Percentiles rank a stretch among this genome's conserved stretches.
Evolutionary conservation across 108 stramenopile species (phyloP).

Genomic region (Craspedostauros australis): DNA sequence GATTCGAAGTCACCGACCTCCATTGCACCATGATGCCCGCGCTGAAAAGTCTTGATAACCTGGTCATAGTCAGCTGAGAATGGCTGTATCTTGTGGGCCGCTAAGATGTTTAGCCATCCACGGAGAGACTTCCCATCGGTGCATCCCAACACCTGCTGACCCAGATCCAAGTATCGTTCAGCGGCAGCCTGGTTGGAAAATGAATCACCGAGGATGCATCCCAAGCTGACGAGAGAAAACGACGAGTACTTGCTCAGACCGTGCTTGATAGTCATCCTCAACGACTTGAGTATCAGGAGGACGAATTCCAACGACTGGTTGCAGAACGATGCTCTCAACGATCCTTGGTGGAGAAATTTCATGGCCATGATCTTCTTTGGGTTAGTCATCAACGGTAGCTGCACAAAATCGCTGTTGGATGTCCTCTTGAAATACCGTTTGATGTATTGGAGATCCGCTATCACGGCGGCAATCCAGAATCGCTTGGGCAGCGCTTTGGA

Average conservation of each 20-base stretch:
- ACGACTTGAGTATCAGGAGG: background rate
- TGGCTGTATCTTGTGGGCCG: background rate
- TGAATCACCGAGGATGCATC: constrained; percentile 1
- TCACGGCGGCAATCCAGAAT: too few relatives aligned
- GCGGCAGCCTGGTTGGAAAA: constrained; percentile 5
- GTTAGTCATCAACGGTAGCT: constrained; percentile 1
- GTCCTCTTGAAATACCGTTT: constrained; percentile 7
- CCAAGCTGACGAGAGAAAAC: constrained; percentile 1
- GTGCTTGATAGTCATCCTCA: constrained; percentile 4
- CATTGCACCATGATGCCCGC: constrained; percentile 4
- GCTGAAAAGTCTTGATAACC: background rate
- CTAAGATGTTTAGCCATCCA: constrained; percentile 1
- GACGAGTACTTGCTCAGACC: background rate
- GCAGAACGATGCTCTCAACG: background rate
- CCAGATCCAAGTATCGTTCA: background rate
- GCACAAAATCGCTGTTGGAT: constrained; percentile 2
- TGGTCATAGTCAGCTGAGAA: background rate
- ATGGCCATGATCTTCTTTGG: background rate
- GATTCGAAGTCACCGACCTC: constrained; percentile 14
- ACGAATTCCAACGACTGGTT: background rate
- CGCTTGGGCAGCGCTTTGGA: background rate
- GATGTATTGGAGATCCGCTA: constrained; percentile 9
- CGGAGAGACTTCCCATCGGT: constrained; percentile 1
- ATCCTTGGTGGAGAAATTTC: background rate
- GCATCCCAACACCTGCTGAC: background rate